phyloP scores from a whole-genome alignment of 345 rosid species.

The Eucalyptus grandis region DNA sequence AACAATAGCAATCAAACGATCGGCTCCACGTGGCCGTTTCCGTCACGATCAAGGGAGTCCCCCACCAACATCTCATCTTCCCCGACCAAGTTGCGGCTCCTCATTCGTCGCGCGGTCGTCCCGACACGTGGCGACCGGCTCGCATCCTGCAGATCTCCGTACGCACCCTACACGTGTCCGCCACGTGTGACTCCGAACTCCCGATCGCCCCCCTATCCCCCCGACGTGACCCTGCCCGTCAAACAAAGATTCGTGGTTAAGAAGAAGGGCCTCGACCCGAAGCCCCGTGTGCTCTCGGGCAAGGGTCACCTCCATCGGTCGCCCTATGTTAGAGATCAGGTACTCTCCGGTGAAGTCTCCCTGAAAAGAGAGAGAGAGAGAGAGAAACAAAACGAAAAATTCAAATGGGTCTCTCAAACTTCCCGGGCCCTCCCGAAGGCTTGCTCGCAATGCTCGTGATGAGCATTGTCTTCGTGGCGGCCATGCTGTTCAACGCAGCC shows the following conservation, averaged over 20 bases:
- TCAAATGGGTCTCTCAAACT: slow-evolving; percentile 65
- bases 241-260: not conserved
- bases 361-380: not conserved
- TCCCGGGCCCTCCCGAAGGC: slow-evolving; percentile 50
- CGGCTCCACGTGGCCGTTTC: not conserved
- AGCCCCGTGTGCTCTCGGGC: not conserved
- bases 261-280: not conserved
- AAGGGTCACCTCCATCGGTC: not conserved
- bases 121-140: not conserved
- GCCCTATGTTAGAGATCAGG: not conserved
- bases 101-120: not conserved
- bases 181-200: slow-evolving; percentile 14
- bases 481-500: slow-evolving; percentile 43
- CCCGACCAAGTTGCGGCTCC: not conserved
- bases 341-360: not conserved
- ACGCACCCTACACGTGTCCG: slow-evolving; percentile 16
- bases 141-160: not conserved
- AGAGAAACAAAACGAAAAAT: not conserved
- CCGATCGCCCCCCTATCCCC: not conserved
- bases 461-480: slow-evolving; percentile 49
- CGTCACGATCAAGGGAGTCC: not conserved
- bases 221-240: not conserved
- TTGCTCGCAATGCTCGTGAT: slow-evolving; percentile 53
- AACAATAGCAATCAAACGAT: not conserved
- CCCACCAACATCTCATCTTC: not conserved